These are phyloP conservation scores for Chlorophyllum brunneum DNA, from an alignment of 768 basidiomycete species.

Conservation along the genomic window DNA sequence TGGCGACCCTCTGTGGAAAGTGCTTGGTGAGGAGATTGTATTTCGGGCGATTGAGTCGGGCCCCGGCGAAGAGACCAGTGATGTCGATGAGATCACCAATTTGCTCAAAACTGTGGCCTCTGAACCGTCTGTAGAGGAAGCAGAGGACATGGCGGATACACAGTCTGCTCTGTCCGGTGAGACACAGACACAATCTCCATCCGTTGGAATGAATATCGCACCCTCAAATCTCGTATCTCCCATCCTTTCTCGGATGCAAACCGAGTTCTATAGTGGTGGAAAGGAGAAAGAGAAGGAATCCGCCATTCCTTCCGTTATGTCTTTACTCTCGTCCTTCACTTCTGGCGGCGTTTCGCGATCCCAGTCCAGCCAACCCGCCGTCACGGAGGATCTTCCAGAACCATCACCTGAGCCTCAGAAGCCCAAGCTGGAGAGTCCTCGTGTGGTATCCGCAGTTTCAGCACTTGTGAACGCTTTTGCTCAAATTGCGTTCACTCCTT, in stretches of 20 bases:
- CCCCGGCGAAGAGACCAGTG: constrained; percentile 18
- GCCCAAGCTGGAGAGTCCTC: constrained; percentile 31
- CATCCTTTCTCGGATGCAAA: constrained; percentile 52
- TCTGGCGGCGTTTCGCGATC: constrained; percentile 53
- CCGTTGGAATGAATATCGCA: constrained; percentile 19
- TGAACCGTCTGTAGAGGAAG: constrained; percentile 31
- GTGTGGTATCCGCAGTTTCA: constrained; percentile 56
- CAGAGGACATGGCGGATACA: constrained; percentile 41
- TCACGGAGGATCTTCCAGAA: constrained; percentile 30
- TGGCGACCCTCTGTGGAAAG: constrained; percentile 47
- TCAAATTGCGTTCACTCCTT: constrained; percentile 68
- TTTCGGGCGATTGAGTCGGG: constrained; percentile 40
- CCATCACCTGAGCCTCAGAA: constrained; percentile 19
- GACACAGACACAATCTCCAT: constrained; percentile 35
- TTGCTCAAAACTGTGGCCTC: constrained; percentile 39
- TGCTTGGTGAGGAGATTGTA: constrained; percentile 69
- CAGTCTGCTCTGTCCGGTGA: constrained; percentile 38
- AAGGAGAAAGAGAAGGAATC: constrained; percentile 42
- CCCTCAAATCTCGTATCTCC: constrained; percentile 45
- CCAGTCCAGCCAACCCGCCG: constrained; percentile 46
- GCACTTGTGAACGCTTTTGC: constrained; percentile 65
- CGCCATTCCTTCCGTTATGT: constrained; percentile 56
- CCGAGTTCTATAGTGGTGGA: constrained; percentile 39
- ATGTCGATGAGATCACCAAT: constrained; percentile 19
- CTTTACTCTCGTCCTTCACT: constrained; percentile 56